Evolutionary conservation across 1,284 basidiomycete species (phyloP).

Genomic region (Vanrija pseudolonga): DNA sequence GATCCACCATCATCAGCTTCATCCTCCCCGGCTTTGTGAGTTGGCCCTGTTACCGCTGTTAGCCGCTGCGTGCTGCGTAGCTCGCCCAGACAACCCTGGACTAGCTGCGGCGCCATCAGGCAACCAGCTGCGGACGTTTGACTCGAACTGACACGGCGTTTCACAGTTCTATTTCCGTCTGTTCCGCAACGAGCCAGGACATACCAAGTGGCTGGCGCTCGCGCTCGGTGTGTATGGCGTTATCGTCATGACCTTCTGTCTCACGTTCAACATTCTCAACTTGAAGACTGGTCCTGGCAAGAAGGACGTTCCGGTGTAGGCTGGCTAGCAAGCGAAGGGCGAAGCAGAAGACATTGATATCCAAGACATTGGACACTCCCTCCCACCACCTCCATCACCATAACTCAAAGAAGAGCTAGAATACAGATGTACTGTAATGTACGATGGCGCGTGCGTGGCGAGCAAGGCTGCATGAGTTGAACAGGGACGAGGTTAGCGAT

Average conservation of each 20-base stretch:
- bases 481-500: too few relatives aligned
- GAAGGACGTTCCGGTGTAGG: not conserved
- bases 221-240: slow-evolving; percentile 70
- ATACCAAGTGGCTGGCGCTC: slow-evolving; percentile 62
- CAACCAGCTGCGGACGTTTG: too few relatives aligned
- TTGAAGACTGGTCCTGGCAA: slow-evolving; percentile 31
- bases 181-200: slow-evolving; percentile 63
- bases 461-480: slow-evolving; percentile 2
- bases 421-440: not conserved
- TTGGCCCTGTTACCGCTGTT: slow-evolving; percentile 56
- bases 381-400: not conserved
- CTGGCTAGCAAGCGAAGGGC: too few relatives aligned
- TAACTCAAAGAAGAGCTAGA: too few relatives aligned
- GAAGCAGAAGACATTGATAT: too few relatives aligned
- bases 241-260: slow-evolving; percentile 78
- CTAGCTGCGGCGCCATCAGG: not conserved
- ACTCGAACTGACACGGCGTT: too few relatives aligned
- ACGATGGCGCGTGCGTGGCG: slow-evolving; percentile 6
- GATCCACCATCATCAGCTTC: slow-evolving; percentile 93
- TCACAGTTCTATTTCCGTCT: slow-evolving; percentile 53
- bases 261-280: slow-evolving; percentile 71
- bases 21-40: slow-evolving; percentile 72
- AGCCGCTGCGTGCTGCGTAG: slow-evolving; percentile 73
- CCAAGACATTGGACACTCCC: not conserved
- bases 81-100: slow-evolving; percentile 34